A percentile compares a stretch with the other conserved stretches of the same genome.
Evolutionary conservation across 1,284 basidiomycete genomes (phyloP).

Genomic region (Fistulina hepatica): DNA sequence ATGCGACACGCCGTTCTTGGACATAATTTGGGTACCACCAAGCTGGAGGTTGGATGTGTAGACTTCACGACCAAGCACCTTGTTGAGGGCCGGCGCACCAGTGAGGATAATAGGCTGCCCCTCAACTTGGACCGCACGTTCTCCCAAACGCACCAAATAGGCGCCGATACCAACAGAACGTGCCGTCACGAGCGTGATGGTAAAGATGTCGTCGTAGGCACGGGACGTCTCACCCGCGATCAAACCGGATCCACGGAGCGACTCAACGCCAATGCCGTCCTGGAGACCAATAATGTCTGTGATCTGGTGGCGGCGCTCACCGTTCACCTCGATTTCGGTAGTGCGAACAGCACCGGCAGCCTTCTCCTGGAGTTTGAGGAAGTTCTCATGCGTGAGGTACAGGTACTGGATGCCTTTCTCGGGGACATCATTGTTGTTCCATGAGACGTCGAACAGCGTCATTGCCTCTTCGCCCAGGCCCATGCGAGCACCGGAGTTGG

Average conservation of each 20-base stretch:
- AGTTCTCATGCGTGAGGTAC: slow-evolving; percentile 85
- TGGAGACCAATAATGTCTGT: slow-evolving; percentile 95
- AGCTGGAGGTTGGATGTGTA: slow-evolving; percentile 99
- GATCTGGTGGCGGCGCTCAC: slow-evolving; percentile 86
- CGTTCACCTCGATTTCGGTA: slow-evolving; percentile 76
- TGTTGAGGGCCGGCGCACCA: slow-evolving; percentile 94
- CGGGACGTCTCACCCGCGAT: slow-evolving; percentile 98
- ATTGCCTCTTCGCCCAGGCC: slow-evolving; percentile 93
- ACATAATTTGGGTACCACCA: slow-evolving; percentile 98
- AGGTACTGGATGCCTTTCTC: slow-evolving; percentile 97
- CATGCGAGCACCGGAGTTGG: slow-evolving; percentile 96
- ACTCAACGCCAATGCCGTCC: slow-evolving; percentile 98
- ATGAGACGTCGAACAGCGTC: slow-evolving; percentile 84
- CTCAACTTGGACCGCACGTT: slow-evolving; percentile 97
- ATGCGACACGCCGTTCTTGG: slow-evolving; percentile 99
- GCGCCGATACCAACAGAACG: slow-evolving; percentile 99
- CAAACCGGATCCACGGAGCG: slow-evolving; percentile 89
- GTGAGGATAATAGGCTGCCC: slow-evolving; percentile 99
- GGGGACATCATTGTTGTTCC: slow-evolving; percentile 72
- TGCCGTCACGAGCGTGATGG: slow-evolving; percentile 96
- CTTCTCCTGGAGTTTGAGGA: slow-evolving; percentile 75
- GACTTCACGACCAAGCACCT: slow-evolving; percentile 97
- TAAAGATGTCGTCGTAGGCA: slow-evolving; percentile 99
- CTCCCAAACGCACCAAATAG: slow-evolving; percentile 95
- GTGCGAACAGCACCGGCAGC: slow-evolving; percentile 72